Conservation (phyloP, 768 basidiomycete species). For the Tricholoma sp. region DNA sequence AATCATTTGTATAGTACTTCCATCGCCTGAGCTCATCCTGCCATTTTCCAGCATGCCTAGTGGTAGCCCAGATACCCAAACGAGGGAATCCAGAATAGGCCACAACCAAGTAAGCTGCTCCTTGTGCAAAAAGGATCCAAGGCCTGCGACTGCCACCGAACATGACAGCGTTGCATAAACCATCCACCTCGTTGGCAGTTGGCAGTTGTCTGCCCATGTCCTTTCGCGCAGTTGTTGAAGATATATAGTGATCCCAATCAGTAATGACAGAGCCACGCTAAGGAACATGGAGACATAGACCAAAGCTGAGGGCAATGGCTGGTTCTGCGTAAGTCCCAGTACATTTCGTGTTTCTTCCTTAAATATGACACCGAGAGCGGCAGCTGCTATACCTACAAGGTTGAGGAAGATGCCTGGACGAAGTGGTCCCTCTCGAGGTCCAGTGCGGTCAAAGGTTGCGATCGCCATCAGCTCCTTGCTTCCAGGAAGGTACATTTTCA, state of each 20-base stretch:
- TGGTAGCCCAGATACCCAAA: constrained; percentile 21
- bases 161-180: constrained; percentile 14
- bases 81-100: constrained; percentile 21
- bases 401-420: constrained; percentile 20
- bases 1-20: constrained; percentile 19
- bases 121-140: constrained; percentile 14
- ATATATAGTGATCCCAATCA: constrained; percentile 9
- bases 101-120: constrained; percentile 11
- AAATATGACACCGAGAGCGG: constrained; percentile 20
- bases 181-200: constrained; percentile 17
- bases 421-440: constrained; percentile 16
- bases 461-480: constrained; percentile 18
- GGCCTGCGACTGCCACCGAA: constrained; percentile 13
- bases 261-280: constrained; percentile 6
- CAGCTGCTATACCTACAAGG: constrained; percentile 17
- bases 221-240: constrained; percentile 15
- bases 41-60: constrained; percentile 23
- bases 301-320: constrained; percentile 15
- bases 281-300: constrained; percentile 16
- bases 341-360: constrained; percentile 15
- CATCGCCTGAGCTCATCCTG: constrained; percentile 16
- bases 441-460: constrained; percentile 21
- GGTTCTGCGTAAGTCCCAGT: constrained; percentile 12
- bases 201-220: constrained; percentile 15
- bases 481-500: constrained; percentile 14